Conservation (phyloP, 2,329 filamentous ascomycete genomes). For the Chrysoporthe deuterocubensis region DNA sequence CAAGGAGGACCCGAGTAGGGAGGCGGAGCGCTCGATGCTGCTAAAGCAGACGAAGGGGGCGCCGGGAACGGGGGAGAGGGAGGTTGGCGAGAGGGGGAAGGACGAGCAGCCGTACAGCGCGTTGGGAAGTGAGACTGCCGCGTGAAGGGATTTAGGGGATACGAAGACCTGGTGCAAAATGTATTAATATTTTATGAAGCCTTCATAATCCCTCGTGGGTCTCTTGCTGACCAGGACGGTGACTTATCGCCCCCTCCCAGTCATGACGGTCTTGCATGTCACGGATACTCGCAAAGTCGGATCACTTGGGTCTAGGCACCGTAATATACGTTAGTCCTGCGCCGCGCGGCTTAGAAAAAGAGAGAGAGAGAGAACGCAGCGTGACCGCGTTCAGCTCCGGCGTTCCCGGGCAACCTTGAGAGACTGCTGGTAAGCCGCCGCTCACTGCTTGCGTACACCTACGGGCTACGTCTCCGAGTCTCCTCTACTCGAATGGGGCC, state of each 20-base stretch:
- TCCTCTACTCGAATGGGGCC: background rate
- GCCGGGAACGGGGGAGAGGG: conserved; percentile 20
- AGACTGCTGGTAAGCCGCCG: background rate
- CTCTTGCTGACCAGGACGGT: background rate
- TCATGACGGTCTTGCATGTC: too few species aligned
- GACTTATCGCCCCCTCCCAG: too few species aligned
- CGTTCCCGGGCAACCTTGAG: background rate
- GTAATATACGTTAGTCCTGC: too few species aligned
- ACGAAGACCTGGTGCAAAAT: background rate
- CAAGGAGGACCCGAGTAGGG: conserved; percentile 32
- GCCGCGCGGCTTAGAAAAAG: too few species aligned
- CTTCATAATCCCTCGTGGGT: background rate
- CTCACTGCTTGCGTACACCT: conserved; percentile 23
- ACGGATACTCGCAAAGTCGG: too few species aligned
- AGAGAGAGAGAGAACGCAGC: too few species aligned
- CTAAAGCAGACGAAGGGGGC: conserved; percentile 20
- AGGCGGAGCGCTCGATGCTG: conserved; percentile 23
- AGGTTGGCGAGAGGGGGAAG: conserved; percentile 9
- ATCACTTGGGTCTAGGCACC: too few species aligned
- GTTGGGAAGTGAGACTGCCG: conserved; percentile 18
- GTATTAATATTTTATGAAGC: background rate
- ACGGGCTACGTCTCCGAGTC: conserved; percentile 6
- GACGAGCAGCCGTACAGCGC: conserved; percentile 24
- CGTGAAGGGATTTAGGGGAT: background rate
- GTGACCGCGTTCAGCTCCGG: background rate